A percentile compares a stretch with the other conserved stretches of the same genome.
These are phyloP conservation scores for Elongisporangium undulatum DNA, from an alignment of 352 stramenopile genomes.

Conservation along the genomic window DNA sequence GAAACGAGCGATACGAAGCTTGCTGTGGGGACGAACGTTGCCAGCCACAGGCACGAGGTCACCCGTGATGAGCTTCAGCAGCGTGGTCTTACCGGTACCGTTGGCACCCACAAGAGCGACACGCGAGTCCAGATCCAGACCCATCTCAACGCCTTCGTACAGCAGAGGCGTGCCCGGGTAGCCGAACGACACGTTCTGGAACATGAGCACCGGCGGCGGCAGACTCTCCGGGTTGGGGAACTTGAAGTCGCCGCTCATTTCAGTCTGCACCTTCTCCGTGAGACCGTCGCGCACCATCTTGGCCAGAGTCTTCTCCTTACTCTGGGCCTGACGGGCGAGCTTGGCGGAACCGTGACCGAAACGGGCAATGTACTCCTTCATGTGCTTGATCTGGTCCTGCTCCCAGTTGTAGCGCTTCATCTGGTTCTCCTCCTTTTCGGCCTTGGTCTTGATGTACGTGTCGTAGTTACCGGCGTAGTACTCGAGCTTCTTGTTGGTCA, in stretches of 20 bases:
- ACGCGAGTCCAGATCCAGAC: slow-evolving; percentile 96
- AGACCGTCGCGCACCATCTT: slow-evolving; percentile 97
- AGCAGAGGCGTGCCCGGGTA: slow-evolving; percentile 91
- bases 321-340: slow-evolving; percentile 96
- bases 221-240: slow-evolving; percentile 96
- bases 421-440: slow-evolving; percentile 98
- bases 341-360: slow-evolving; percentile 98
- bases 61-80: slow-evolving; percentile 97
- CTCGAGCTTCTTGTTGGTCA: slow-evolving; percentile 92
- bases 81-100: slow-evolving; percentile 95
- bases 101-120: slow-evolving; percentile 97
- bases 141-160: slow-evolving; percentile 94
- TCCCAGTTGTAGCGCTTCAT: slow-evolving; percentile 98
- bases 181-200: slow-evolving; percentile 96
- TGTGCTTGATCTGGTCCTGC: slow-evolving; percentile 97
- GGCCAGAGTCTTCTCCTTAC: slow-evolving; percentile 97
- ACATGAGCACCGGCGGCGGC: slow-evolving; percentile 95
- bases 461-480: slow-evolving; percentile 99
- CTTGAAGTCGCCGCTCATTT: slow-evolving; percentile 91
- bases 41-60: slow-evolving; percentile 92
- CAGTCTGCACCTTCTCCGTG: slow-evolving; percentile 91
- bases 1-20: slow-evolving; percentile 96
- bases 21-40: slow-evolving; percentile 95
- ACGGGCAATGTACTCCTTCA: slow-evolving; percentile 99
- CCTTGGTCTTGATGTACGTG: slow-evolving; percentile 95